phyloP scores from a whole-genome alignment of 1,139 yeast species.

The Protomyces lactucae-debilis region DNA sequence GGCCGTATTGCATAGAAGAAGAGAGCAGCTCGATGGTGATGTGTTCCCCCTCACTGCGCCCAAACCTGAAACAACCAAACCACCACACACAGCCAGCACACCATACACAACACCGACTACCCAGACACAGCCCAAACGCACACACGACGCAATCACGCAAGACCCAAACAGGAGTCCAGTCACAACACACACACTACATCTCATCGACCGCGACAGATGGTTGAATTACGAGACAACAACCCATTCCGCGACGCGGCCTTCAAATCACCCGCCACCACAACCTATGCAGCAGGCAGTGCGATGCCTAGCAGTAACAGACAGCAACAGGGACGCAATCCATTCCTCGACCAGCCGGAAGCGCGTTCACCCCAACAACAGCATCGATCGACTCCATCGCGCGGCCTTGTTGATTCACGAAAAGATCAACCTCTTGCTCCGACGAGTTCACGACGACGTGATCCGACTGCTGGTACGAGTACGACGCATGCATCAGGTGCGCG shows the following conservation, averaged over 20 bases:
- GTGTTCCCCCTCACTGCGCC: too few species aligned
- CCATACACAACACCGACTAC: background rate
- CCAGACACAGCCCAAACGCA: background rate
- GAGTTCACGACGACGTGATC: background rate
- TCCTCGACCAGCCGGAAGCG: conserved; percentile 3
- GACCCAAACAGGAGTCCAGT: too few species aligned
- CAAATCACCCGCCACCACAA: background rate
- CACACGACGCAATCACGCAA: background rate
- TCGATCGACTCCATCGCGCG: background rate
- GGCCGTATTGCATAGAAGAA: too few species aligned
- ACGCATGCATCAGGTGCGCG: background rate
- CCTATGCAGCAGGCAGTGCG: background rate
- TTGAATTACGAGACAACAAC: conserved; percentile 2
- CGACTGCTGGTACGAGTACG: background rate
- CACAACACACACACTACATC: too few species aligned
- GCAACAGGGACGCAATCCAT: conserved; percentile 1
- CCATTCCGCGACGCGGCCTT: conserved; percentile 19
- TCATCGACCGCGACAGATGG: background rate
- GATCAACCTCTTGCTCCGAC: background rate
- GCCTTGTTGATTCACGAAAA: background rate
- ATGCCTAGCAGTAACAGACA: too few species aligned
- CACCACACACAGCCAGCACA: background rate
- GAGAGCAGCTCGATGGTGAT: too few species aligned
- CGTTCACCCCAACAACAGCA: background rate
- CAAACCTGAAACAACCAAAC: background rate